These are phyloP conservation scores for Ramularia endophylla DNA, from an alignment of 2,329 filamentous ascomycete species.

Conservation along the genomic window DNA sequence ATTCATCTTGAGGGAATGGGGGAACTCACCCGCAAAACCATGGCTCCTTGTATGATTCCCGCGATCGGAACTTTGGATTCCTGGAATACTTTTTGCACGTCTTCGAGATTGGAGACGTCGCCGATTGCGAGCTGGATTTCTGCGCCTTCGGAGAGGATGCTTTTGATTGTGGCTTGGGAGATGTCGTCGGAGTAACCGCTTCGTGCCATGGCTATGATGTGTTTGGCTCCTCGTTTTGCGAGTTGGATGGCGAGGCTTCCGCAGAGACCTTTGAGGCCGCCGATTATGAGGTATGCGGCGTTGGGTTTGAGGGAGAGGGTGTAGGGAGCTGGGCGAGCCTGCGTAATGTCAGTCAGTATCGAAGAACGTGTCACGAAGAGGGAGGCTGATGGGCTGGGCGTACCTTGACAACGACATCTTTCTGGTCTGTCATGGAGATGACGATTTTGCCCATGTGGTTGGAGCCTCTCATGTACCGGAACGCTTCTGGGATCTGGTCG, in stretches of 20 bases:
- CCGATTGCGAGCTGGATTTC: not conserved
- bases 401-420: not conserved
- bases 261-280: not conserved
- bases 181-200: slow-evolving; percentile 1
- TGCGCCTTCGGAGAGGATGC: slow-evolving; percentile 1
- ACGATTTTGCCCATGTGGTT: slow-evolving; percentile 4
- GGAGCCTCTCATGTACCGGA: slow-evolving; percentile 2
- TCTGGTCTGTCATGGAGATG: not conserved
- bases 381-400: no score
- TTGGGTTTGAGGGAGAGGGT: not conserved
- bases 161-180: not conserved
- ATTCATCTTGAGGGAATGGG: no score
- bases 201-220: not conserved
- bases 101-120: not conserved
- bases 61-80: slow-evolving; percentile 3
- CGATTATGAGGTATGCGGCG: not conserved
- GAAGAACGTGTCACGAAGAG: no score
- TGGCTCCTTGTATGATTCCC: slow-evolving; percentile 10
- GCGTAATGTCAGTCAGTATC: no score
- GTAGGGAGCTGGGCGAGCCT: not conserved
- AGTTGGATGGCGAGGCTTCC: not conserved
- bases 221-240: not conserved
- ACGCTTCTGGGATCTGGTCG: slow-evolving; percentile 5
- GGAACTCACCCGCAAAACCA: slow-evolving; percentile 5
- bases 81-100: not conserved